phyloP scores from a whole-genome alignment of 257 asterid species.

The Solanum verrucosum region DNA sequence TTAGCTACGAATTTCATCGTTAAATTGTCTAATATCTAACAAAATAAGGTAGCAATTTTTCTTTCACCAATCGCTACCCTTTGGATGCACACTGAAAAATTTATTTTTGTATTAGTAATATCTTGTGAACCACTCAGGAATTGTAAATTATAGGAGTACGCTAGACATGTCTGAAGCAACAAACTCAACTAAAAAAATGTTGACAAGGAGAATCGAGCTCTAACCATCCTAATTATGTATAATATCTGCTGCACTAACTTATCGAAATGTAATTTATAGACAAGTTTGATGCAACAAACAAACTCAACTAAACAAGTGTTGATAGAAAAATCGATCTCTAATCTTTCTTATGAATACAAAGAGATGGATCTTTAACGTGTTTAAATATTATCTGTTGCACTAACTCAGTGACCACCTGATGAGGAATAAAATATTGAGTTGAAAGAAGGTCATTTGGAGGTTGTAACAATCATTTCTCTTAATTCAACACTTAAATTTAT shows the following conservation, averaged over 20 bases:
- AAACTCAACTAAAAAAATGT: too few species aligned
- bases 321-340: neutral
- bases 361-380: too few species aligned
- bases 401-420: neutral
- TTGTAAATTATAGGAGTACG: too few species aligned
- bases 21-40: neutral
- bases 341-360: too few species aligned
- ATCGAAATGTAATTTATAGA: too few species aligned
- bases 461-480: neutral
- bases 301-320: neutral
- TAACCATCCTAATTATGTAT: neutral
- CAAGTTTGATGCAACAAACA: neutral
- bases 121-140: neutral
- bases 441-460: neutral
- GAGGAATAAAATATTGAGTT: neutral
- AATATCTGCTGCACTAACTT: neutral
- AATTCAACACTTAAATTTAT: neutral
- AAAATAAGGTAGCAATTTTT: neutral
- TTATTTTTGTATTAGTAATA: too few species aligned
- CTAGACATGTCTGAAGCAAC: too few species aligned
- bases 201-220: neutral
- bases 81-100: too few species aligned
- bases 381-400: accelerated
- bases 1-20: neutral
- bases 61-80: too few species aligned